Evolutionary conservation across 805 yeast species (phyloP).

Genomic region (Sugiyamaella smithiae): DNA sequence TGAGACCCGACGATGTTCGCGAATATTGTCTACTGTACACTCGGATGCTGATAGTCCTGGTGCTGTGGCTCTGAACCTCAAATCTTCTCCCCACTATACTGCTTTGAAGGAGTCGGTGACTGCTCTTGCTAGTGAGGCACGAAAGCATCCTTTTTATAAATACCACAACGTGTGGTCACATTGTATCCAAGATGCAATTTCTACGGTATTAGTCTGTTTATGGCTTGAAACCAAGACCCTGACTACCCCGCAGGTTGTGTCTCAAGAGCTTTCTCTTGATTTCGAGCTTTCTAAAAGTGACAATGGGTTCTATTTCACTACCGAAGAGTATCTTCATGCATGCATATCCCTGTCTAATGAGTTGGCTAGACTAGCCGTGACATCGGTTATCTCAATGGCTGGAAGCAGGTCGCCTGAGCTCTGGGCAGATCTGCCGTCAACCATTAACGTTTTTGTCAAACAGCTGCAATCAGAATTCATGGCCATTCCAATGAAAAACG

Average conservation of each 20-base stretch:
- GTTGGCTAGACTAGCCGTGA: slow-evolving; percentile 29
- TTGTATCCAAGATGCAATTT: slow-evolving; percentile 5
- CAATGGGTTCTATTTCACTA: slow-evolving; percentile 16
- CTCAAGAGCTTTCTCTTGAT: neutral
- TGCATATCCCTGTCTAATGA: slow-evolving; percentile 27
- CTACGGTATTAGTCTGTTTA: neutral
- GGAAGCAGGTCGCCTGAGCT: slow-evolving; percentile 3
- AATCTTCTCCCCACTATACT: neutral
- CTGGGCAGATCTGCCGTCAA: slow-evolving; percentile 5
- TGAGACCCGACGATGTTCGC: slow-evolving; percentile 2
- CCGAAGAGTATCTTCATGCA: slow-evolving; percentile 33
- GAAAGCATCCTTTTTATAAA: slow-evolving; percentile 14
- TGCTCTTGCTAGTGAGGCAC: slow-evolving; percentile 3
- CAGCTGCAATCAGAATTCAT: slow-evolving; percentile 29
- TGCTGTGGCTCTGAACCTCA: neutral
- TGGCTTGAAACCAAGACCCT: slow-evolving; percentile 7
- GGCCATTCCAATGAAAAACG: slow-evolving; percentile 32
- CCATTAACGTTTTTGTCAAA: slow-evolving; percentile 23
- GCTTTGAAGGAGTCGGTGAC: neutral
- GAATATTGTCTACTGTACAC: slow-evolving; percentile 3
- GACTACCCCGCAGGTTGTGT: neutral
- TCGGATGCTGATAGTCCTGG: slow-evolving; percentile 2
- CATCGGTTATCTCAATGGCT: slow-evolving; percentile 28
- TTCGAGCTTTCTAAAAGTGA: neutral
- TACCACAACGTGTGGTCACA: slow-evolving; percentile 11